Base-by-base conservation (phyloP, 2,329 filamentous ascomycete genomes). In the Monosporascus sp. region DNA sequence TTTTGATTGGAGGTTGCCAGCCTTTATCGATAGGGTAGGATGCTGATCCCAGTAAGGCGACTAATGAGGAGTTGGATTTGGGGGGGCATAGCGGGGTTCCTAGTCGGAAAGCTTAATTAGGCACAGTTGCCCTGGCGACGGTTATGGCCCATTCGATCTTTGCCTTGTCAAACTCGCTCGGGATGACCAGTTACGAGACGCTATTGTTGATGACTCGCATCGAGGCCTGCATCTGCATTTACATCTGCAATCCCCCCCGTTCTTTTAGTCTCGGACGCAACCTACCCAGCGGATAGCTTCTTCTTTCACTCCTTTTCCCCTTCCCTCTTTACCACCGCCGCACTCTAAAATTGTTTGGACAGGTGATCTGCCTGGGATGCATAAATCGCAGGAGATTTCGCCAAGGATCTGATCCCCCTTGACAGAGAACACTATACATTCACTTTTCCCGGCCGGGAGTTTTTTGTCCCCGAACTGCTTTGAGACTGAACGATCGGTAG, bases 181-280 rank as follows among this genome's bases (percentile, higher is more conserved):
- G 48, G 54, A 48, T 51, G 46, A 55, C 35, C 28, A 55, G 52
- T 60, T 52, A 59, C 55, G 53, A 55, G 50, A 52, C n/a, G 41
- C 28, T 44, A 54, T 50, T 54, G 48, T 53, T 55, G 54, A 58
- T 60, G 51, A 55, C 56, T 52, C 58, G 58, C 56, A 60, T 60
- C 52, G 20, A 48, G 51, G 24, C 53, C 20, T 51, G 48, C 52
- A 51, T 44, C 49, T 48, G 38, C 53, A 47, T 50, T 22, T 49
- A 50, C 54, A 56, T 50, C 38, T 47, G 52, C 53, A 35, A 31
- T 37, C 37, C 52, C 53, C 40, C 43, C 51, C 51, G 20, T 22
- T 52, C 52, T 47, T 59, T 59, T 55, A 52, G 54, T 48, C 41
- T 56, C 49, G 54, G 54, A 58, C 58, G 51, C 50, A 57, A 56